Base-by-base conservation (phyloP, 768 basidiomycete genomes). In the Psilocybe cyanescens region DNA sequence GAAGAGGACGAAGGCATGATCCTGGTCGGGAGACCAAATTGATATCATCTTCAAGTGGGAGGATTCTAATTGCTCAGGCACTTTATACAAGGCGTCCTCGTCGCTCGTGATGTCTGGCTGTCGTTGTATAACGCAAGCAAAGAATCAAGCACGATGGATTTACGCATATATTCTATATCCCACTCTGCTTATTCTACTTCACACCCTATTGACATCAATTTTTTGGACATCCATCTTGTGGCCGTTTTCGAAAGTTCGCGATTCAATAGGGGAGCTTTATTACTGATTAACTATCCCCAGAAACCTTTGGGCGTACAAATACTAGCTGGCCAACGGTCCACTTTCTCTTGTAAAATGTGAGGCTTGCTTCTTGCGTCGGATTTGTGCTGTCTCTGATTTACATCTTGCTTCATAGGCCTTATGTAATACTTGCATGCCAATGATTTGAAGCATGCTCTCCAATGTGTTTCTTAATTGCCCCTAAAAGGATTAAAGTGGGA, bases 1-100 rank as follows among this genome's bases (percentile, higher is more conserved):
- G 92, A 94, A 70, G 88, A 90, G 69, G 92, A 94, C 60, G 92
- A 94, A 68, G 92, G 90, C 5, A 88, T 93, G 87, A 84, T 94
- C 60, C 71, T 93, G 30, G 86, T 94, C 54, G 88, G 86, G 44
- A 81, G 87, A 59, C 91, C 90, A 11, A 65, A 54, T 49, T 68
- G 56, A 64, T 24, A 24, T 53, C 14, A 16, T 17, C 11, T 53
- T 3, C 12, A 19, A 17, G 33, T 30, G 50, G 30, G 14, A 44
- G 41, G 41, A 44, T n/a, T 44, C 11, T 44, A 12, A 11, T 44
- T 6, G 8, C 41, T 16, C 8, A 9, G 11, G 41, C 7, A 44
- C 41, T 44, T 12, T 44, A 14, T 44, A 44, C 41, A 44, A 4
- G 14, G 14, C 41, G 5, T 44, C 14, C 41, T 14, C 11, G 41